Evolutionary conservation across 768 basidiomycete genomes (phyloP).

Genomic region (Tubosaeta sp.): DNA sequence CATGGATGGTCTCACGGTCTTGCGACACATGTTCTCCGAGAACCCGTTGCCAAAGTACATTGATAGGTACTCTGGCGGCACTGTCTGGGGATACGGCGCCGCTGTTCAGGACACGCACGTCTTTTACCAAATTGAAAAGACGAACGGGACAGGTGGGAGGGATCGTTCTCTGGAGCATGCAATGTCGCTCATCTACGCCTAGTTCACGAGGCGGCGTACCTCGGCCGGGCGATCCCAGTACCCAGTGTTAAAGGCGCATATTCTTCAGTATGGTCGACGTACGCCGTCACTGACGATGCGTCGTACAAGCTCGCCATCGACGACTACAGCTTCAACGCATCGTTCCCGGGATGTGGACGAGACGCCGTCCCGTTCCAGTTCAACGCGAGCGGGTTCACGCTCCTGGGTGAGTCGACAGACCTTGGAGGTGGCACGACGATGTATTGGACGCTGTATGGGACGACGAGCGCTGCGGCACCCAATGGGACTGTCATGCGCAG

Average conservation of each 20-base stretch:
- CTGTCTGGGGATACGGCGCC: conserved; percentile 11
- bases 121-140: conserved; percentile 11
- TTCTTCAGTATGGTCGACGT: conserved; percentile 9
- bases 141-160: conserved; percentile 8
- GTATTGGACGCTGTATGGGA: conserved; percentile 8
- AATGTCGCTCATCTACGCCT: background rate
- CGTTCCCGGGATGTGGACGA: conserved; percentile 7
- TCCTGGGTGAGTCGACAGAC: conserved; percentile 7
- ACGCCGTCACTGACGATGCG: conserved; percentile 9
- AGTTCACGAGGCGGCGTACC: conserved; percentile 14
- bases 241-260: background rate
- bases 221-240: conserved; percentile 9
- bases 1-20: conserved; percentile 3
- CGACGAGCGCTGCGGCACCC: conserved; percentile 1
- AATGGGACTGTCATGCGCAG: background rate
- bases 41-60: conserved; percentile 1
- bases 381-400: background rate
- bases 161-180: background rate
- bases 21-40: conserved; percentile 13
- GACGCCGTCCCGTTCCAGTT: conserved; percentile 6
- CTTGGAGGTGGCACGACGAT: conserved; percentile 10
- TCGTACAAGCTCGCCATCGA: conserved; percentile 3
- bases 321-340: background rate
- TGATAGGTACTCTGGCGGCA: conserved; percentile 3
- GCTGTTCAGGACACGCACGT: conserved; percentile 10